Percentiles rank a stretch among this genome's conserved stretches.
phyloP scores from a whole-genome alignment of 2,329 filamentous ascomycete genomes.

The Rasamsonia emersonii region DNA sequence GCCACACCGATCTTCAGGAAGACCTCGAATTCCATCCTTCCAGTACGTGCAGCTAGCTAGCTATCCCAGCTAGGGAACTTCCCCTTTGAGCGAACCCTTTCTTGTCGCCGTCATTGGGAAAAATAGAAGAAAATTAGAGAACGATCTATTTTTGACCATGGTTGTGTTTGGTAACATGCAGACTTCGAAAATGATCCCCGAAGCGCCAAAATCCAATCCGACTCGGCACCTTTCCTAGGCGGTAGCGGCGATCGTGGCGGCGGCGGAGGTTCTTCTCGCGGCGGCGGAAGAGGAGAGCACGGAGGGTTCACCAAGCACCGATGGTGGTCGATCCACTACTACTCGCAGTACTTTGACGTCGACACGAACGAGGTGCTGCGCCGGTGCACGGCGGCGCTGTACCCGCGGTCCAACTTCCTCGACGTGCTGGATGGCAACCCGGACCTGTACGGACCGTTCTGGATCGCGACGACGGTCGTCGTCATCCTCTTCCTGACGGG shows the following conservation, averaged over 20 bases:
- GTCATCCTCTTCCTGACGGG: conserved; percentile 92
- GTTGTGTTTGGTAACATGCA: too few relatives aligned
- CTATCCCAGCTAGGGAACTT: background rate
- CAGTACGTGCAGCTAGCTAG: conserved; percentile 37
- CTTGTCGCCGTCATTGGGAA: too few relatives aligned
- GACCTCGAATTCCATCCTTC: conserved; percentile 98
- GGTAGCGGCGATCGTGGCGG: conserved; percentile 35
- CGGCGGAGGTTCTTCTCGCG: conserved; percentile 27
- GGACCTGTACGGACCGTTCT: conserved; percentile 93
- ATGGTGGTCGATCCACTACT: conserved; percentile 89
- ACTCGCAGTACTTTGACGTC: conserved; percentile 97
- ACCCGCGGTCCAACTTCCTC: conserved; percentile 87
- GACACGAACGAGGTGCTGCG: conserved; percentile 83
- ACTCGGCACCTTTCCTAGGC: conserved; percentile 43
- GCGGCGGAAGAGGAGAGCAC: conserved; percentile 21
- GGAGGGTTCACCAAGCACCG: conserved; percentile 61
- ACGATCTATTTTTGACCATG: conserved; percentile 19
- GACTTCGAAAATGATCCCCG: conserved; percentile 60
- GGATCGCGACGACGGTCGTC: conserved; percentile 97
- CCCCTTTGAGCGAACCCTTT: too few relatives aligned
- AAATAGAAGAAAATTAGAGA: too few relatives aligned
- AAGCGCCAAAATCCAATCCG: conserved; percentile 41
- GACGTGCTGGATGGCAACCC: conserved; percentile 96
- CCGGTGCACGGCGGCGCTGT: conserved; percentile 82
- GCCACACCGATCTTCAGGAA: conserved; percentile 95